These are phyloP conservation scores for Colletotrichum destructivum DNA, from an alignment of 2,329 filamentous ascomycete genomes.

Conservation along the genomic window DNA sequence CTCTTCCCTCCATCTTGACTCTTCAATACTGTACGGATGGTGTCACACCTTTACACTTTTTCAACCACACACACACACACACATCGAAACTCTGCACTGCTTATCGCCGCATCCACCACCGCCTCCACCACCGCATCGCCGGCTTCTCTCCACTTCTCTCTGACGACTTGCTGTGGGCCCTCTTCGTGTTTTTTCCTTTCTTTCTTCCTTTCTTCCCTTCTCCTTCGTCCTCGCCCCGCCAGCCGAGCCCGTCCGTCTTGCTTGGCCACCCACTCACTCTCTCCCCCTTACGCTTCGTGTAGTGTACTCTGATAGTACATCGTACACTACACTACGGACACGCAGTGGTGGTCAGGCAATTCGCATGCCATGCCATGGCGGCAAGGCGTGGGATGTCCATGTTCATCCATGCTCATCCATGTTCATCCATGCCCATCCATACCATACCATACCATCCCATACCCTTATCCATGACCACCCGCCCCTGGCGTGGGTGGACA, in stretches of 20 bases:
- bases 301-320: neutral
- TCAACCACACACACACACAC: constrained; percentile 9
- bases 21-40: too few relatives aligned
- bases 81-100: neutral
- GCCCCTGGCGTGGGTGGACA: constrained; percentile 10
- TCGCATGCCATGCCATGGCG: constrained; percentile 3
- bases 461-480: neutral
- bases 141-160: constrained; percentile 38
- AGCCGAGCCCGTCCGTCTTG: constrained; percentile 27
- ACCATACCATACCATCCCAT: too few relatives aligned
- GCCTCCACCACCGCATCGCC: constrained; percentile 25
- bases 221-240: constrained; percentile 3
- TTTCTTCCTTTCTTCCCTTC: neutral
- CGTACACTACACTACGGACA: too few relatives aligned
- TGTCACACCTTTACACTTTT: neutral
- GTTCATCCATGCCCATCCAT: neutral
- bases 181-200: constrained; percentile 28
- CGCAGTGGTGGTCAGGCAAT: constrained; percentile 5
- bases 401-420: constrained; percentile 9
- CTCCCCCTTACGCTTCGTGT: neutral
- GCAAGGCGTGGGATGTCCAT: constrained; percentile 16
- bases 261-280: constrained; percentile 5
- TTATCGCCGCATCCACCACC: constrained; percentile 25
- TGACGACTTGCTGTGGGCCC: constrained; percentile 36
- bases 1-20: constrained; percentile 9